Evolutionary conservation across 495 filamentous ascomycete genomes (phyloP).

Genomic region (Xylaria acuta): DNA sequence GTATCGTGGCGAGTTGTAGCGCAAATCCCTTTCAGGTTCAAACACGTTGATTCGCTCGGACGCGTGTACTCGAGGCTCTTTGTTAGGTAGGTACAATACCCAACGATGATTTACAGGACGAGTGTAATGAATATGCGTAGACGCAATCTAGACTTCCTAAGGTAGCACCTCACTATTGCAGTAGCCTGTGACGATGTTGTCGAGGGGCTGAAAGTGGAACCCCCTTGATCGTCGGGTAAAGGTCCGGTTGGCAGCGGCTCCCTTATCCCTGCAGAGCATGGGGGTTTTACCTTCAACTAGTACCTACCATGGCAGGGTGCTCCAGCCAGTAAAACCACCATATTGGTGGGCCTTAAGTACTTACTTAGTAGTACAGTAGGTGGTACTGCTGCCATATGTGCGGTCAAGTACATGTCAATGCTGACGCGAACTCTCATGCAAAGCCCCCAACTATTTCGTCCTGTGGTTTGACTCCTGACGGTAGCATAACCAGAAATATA

Average conservation of each 20-base stretch:
- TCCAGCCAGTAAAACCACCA: too few relatives aligned
- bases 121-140: neutral
- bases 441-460: too few relatives aligned
- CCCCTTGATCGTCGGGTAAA: neutral
- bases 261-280: neutral
- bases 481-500: too few relatives aligned
- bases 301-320: too few relatives aligned
- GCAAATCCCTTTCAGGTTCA: neutral
- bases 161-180: neutral
- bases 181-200: constrained; percentile 2
- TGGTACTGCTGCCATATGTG: too few relatives aligned
- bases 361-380: too few relatives aligned
- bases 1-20: neutral
- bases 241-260: constrained; percentile 17
- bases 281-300: too few relatives aligned
- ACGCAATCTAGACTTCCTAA: neutral
- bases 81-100: neutral
- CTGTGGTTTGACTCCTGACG: too few relatives aligned
- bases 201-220: constrained; percentile 12
- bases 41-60: neutral
- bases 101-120: neutral
- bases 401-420: too few relatives aligned
- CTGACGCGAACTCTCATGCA: too few relatives aligned
- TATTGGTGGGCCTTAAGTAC: too few relatives aligned
- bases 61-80: neutral